Base-by-base conservation (phyloP, 2,329 filamentous ascomycete species). In the Penicillium sp. region DNA sequence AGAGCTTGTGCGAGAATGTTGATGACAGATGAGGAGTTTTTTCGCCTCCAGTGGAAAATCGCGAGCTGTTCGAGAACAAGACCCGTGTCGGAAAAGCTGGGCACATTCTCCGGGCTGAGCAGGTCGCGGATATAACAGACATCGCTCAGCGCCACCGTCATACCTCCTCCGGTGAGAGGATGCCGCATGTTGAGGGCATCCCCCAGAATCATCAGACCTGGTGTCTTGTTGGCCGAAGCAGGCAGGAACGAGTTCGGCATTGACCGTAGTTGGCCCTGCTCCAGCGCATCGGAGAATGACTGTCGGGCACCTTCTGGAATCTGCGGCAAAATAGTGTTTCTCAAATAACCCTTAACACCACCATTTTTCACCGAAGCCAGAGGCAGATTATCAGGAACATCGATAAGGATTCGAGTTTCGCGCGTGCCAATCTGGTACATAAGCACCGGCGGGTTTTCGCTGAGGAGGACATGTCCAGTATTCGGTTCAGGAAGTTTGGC, bases 101-200 rank as follows among this genome's bases (percentile, higher is more conserved):
- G 85, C 0, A 96, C 79, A 7, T 74, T 71, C 33, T 79, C 73
- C 0, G 89, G 90, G 31, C 81, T 77, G 1, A 99, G 80, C 18
- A 96, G 76, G 8, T 86, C 79, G 0, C 86, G 77, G 22, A 99
- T 79, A 1, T 95, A 72, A 10, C 93, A 80, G 1, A 88, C 91
- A 65, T 99, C 93, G 73, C 92, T 95, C 71, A 99, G 87, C 1
- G 89, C 93, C 1, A 97, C 93, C 0, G 92, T 97, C 93, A 99
- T 99, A 61, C 93, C 93, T 58, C 93, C 93, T 45, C 93, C 93
- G 0, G 93, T 99, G 11, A 99, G 79, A 1, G 93, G 93, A 72
- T 99, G 93, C n/a, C 93, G 88, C 93, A 99, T 99, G 76, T 99
- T 99, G 79, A 95, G 86, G 12, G 93, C 92, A 68, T 99, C 93